phyloP scores from a whole-genome alignment of 805 yeast genomes.

The Zygotorulaspora danielsina region DNA sequence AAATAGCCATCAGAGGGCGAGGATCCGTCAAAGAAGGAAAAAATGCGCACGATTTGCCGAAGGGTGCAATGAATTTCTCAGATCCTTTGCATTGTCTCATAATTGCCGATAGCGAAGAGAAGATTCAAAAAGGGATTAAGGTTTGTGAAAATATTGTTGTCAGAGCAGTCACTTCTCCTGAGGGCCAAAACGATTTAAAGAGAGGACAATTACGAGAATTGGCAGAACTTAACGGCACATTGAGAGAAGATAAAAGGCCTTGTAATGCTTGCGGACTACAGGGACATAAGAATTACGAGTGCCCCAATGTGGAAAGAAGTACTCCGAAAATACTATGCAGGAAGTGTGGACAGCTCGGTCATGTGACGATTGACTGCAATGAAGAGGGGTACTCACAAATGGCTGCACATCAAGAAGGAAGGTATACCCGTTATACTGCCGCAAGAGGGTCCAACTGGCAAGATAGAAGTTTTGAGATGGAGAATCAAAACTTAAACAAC shows the following conservation, averaged over 20 bases:
- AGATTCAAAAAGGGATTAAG: conserved; percentile 67
- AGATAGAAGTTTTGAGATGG: conserved; percentile 1
- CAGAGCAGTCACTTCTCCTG: conserved; percentile 83
- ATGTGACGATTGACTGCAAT: conserved; percentile 81
- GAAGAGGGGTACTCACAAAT: not conserved
- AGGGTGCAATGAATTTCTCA: conserved; percentile 51
- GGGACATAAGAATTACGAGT: conserved; percentile 62
- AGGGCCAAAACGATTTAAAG: conserved; percentile 88
- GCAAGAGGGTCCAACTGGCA: conserved; percentile 7
- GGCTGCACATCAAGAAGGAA: conserved; percentile 27
- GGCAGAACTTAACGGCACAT: conserved; percentile 91
- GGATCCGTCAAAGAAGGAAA: conserved; percentile 96
- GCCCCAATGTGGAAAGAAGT: conserved; percentile 53
- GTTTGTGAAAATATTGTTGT: conserved; percentile 72
- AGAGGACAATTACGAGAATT: conserved; percentile 86
- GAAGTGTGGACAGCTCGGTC: conserved; percentile 79
- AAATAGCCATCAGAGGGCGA: conserved; percentile 85
- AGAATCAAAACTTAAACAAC: not conserved
- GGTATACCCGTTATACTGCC: conserved; percentile 10
- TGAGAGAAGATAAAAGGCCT: conserved; percentile 69
- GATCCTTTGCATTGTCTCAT: conserved; percentile 89
- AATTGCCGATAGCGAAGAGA: conserved; percentile 75
- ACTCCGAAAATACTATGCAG: conserved; percentile 62
- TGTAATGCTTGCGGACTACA: conserved; percentile 62
- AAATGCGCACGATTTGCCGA: conserved; percentile 44